phyloP scores from a whole-genome alignment of 1,284 basidiomycete species.

The Pseudozyma sp. region DNA sequence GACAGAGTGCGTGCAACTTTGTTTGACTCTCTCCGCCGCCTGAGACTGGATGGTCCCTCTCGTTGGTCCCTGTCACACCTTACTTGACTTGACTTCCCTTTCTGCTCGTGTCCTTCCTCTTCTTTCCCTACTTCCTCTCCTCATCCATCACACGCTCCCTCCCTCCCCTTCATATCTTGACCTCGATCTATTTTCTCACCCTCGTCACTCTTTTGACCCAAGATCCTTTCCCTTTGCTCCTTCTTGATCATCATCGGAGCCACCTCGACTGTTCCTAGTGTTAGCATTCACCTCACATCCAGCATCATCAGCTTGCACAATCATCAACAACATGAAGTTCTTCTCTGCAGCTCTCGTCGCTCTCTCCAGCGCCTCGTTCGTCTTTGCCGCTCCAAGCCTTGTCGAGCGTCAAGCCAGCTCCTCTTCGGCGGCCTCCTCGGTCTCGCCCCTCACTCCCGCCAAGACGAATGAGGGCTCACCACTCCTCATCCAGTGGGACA shows the following conservation, averaged over 20 bases:
- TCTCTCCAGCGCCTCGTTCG: conserved; percentile 33
- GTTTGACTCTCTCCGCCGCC: too few species aligned
- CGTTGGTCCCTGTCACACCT: background rate
- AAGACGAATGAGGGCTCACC: conserved; percentile 30
- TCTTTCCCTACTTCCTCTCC: conserved; percentile 4
- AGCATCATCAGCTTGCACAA: conserved; percentile 6
- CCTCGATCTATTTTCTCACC: conserved; percentile 12
- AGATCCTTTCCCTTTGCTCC: background rate
- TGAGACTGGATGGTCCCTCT: too few species aligned
- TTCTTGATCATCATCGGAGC: background rate
- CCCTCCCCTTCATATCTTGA: conserved; percentile 1
- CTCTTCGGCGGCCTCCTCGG: conserved; percentile 8
- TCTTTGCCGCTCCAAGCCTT: conserved; percentile 17
- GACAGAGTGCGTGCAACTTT: too few species aligned
- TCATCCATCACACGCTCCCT: background rate
- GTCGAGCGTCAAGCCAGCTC: conserved; percentile 29
- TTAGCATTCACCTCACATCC: background rate
- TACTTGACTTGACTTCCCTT: background rate
- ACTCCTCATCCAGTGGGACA: conserved; percentile 47
- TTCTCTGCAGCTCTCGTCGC: conserved; percentile 31
- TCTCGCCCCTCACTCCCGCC: conserved; percentile 42
- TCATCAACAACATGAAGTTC: conserved; percentile 46
- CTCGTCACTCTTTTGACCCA: conserved; percentile 44
- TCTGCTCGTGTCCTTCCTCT: background rate
- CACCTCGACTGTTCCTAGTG: background rate